Conservation (phyloP, 2,329 filamentous ascomycete species). For the Epichloe aotearoae region DNA sequence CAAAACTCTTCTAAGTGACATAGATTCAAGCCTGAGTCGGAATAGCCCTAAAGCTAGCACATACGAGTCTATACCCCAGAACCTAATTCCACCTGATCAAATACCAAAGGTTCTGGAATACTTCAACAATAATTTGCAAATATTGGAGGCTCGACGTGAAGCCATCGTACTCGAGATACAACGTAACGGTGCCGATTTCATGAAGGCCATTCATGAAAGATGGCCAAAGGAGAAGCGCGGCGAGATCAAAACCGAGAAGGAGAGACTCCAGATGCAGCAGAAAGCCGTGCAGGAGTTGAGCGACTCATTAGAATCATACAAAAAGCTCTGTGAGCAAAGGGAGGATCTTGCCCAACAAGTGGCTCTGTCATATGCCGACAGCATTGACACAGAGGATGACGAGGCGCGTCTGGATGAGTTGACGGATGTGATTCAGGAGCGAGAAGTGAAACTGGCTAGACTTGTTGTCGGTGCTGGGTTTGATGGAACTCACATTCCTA, state of each 20-base stretch:
- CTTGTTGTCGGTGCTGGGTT: conserved; percentile 32
- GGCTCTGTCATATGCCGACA: conserved; percentile 35
- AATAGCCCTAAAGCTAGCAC: not conserved
- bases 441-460: conserved; percentile 28
- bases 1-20: not conserved
- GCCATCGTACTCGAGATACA: conserved; percentile 28
- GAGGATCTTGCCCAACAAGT: conserved; percentile 34
- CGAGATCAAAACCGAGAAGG: conserved; percentile 36
- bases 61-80: not conserved
- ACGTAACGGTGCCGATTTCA: conserved; percentile 35
- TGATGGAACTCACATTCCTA: conserved; percentile 26
- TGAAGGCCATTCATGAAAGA: conserved; percentile 31
- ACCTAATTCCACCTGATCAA: conserved; percentile 11
- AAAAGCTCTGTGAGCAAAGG: conserved; percentile 27
- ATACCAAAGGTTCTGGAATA: conserved; percentile 16
- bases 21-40: conserved; percentile 1
- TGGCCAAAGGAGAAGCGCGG: conserved; percentile 31
- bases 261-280: conserved; percentile 32
- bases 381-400: conserved; percentile 37
- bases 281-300: conserved; percentile 28
- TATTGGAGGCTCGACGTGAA: conserved; percentile 23
- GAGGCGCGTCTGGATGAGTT: conserved; percentile 37
- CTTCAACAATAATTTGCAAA: conserved; percentile 16
- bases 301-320: conserved; percentile 28
- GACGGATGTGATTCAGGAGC: conserved; percentile 28